Conservation (phyloP, 2,329 filamentous ascomycete species). For the Cladosporium oxysporum region DNA sequence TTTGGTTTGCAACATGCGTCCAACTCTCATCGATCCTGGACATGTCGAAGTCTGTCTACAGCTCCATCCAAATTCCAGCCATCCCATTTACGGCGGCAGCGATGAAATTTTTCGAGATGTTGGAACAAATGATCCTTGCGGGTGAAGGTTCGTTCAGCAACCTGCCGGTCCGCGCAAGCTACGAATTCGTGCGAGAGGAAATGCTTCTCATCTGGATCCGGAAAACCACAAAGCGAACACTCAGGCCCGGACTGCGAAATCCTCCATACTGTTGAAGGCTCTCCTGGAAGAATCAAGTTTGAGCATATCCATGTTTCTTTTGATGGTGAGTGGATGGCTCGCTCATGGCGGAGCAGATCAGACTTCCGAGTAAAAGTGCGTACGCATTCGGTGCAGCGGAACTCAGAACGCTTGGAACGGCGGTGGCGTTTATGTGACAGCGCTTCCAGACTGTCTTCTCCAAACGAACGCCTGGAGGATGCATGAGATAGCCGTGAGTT, state of each 20-base stretch:
- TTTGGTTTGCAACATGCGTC: background rate
- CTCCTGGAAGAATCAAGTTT: background rate
- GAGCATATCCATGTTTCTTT: slow-evolving; percentile 1
- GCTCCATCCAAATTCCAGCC: slow-evolving; percentile 2
- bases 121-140: slow-evolving; percentile 10
- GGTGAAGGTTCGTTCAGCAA: background rate
- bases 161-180: slow-evolving; percentile 2
- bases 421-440: background rate
- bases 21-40: background rate
- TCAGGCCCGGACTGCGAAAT: background rate
- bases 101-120: slow-evolving; percentile 16
- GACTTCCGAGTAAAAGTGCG: slow-evolving; percentile 3
- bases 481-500: background rate
- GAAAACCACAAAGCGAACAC: background rate
- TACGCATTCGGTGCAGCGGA: background rate
- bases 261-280: background rate
- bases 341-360: background rate
- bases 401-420: background rate
- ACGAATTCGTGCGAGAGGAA: background rate
- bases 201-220: slow-evolving; percentile 8
- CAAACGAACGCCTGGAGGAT: slow-evolving; percentile 1
- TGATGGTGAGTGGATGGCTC: background rate
- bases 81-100: slow-evolving; percentile 7
- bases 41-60: slow-evolving; percentile 4
- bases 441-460: background rate